Percentiles rank a stretch among this genome's conserved stretches.
These are phyloP conservation scores for Daedalea quercina DNA, from an alignment of 768 basidiomycete genomes.

Conservation along the genomic window DNA sequence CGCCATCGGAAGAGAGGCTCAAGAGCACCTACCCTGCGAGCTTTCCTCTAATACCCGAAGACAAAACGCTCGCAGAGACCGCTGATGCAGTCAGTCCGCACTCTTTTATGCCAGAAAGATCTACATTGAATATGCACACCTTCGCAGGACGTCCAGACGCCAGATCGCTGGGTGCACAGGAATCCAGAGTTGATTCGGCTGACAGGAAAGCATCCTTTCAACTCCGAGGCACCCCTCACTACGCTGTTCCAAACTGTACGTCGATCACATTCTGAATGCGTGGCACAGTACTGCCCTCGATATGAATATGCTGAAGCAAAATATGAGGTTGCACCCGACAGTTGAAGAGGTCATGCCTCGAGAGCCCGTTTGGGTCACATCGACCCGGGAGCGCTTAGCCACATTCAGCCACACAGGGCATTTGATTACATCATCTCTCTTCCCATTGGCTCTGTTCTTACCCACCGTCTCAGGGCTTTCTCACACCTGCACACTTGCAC, in stretches of 20 bases:
- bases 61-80: slow-evolving; percentile 15
- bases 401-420: neutral
- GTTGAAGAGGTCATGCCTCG: too few species aligned
- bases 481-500: slow-evolving; percentile 17
- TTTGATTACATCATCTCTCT: neutral
- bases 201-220: slow-evolving; percentile 60
- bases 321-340: too few species aligned
- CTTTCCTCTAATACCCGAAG: slow-evolving; percentile 19
- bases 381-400: neutral
- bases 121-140: neutral
- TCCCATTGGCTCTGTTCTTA: neutral
- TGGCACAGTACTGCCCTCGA: too few species aligned
- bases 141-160: slow-evolving; percentile 28
- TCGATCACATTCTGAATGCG: neutral
- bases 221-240: slow-evolving; percentile 42
- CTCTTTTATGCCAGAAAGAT: neutral
- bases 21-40: slow-evolving; percentile 9
- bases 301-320: too few species aligned
- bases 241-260: slow-evolving; percentile 34
- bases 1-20: neutral
- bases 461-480: slow-evolving; percentile 10
- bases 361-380: too few species aligned
- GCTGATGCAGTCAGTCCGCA: slow-evolving; percentile 19
- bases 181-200: slow-evolving; percentile 38
- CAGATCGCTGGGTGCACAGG: slow-evolving; percentile 36